Evolutionary conservation across 108 stramenopile genomes (phyloP), one percentile per base, ranked within the genome.

Genomic region (Thalassiosira profunda): DNA sequence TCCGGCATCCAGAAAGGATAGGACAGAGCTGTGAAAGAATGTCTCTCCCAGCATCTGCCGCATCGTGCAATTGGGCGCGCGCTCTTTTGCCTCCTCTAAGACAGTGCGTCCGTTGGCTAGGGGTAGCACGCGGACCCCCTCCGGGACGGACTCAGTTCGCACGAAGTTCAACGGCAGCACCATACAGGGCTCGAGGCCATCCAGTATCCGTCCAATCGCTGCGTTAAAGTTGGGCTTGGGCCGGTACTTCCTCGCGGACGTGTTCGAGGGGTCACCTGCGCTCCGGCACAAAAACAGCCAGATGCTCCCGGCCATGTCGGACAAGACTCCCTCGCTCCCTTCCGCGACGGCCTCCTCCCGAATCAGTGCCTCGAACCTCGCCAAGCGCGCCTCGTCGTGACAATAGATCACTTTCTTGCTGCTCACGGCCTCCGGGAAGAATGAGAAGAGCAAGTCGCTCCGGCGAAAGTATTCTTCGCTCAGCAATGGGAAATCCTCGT

Each of bases 391-490:
- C 29, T 41, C 18, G 4, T 78, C 71, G 21, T 56, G 33, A n/a
- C 49, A 58, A 47, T 67, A 78, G 14, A 21, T 29, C 21, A 70
- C 44, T 6, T 54, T 53, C 28, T 62, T 46, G 0, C 30, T 53
- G 2, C 48, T 38, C 1, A 44, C 45, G 14, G 78, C 78, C 17
- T 74, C 72, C 14, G 71, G 68, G 44, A 76, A 71, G 49, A 69
- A 74, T 15, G 63, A 63, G 53, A 81, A 69, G 25, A 81, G 38
- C 5, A 81, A 34, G 49, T 81, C 80, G 26, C 53, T 46, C 30
- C 74, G 38, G 35, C 62, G 10, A 17, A 64, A 58, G 14, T 76
- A 71, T 37, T 57, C 54, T 31, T 29, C 34, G 15, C 25, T 48
- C 10, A 64, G 31, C n/a, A 40, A 30, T 5, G 43, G 51, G 34